A percentile compares a stretch with the other conserved stretches of the same genome.
phyloP scores from a whole-genome alignment of 208 protist genomes.

The Leishmania amazonensis region DNA sequence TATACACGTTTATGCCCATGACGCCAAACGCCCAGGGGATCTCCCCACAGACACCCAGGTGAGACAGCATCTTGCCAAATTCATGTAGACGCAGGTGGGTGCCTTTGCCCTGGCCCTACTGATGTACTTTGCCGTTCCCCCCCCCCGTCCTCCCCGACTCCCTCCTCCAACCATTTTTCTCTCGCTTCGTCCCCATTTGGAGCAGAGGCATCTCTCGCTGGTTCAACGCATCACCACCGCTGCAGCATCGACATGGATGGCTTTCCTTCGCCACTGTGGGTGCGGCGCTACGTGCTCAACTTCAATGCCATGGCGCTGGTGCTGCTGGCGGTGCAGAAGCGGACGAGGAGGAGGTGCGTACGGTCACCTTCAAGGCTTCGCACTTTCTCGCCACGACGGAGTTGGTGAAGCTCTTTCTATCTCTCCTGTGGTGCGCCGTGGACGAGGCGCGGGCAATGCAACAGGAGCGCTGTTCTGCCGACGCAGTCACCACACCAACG shows the following conservation, averaged over 20 bases:
- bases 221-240: too few relatives aligned
- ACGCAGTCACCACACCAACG: neutral
- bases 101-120: too few relatives aligned
- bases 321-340: neutral
- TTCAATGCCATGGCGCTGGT: conserved; percentile 16
- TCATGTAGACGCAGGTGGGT: too few relatives aligned
- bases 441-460: conserved; percentile 18
- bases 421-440: conserved; percentile 12
- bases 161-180: too few relatives aligned
- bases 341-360: neutral
- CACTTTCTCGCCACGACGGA: conserved; percentile 23
- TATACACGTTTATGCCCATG: too few relatives aligned
- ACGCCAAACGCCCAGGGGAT: too few relatives aligned
- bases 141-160: too few relatives aligned
- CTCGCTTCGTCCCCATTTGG: too few relatives aligned
- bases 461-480: neutral
- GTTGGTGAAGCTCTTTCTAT: conserved; percentile 6
- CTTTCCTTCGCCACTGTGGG: neutral
- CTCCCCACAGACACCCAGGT: too few relatives aligned
- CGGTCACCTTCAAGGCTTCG: neutral
- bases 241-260: neutral
- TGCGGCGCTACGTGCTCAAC: neutral
- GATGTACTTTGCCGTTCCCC: too few relatives aligned
- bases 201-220: too few relatives aligned
- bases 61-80: too few relatives aligned